Evolutionary conservation across 2,329 filamentous ascomycete genomes (phyloP).

Genomic region (Trichoderma sp.): DNA sequence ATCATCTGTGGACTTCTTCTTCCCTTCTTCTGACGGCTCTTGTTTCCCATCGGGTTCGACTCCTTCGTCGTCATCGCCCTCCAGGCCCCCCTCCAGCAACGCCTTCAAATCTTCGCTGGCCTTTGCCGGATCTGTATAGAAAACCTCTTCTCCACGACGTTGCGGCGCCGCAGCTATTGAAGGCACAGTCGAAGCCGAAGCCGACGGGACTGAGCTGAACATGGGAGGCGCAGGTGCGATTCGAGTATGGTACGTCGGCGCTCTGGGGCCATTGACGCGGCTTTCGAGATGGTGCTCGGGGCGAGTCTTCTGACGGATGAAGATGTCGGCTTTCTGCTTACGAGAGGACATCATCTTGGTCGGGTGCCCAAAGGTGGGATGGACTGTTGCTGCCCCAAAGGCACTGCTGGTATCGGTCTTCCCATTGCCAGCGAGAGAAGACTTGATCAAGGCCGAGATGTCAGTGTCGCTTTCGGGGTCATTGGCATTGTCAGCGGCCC

Average conservation of each 20-base stretch:
- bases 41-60: slow-evolving; percentile 26
- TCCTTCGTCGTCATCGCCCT: slow-evolving; percentile 63
- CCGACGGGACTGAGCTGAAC: slow-evolving; percentile 43
- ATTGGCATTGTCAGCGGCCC: slow-evolving; percentile 36
- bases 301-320: slow-evolving; percentile 52
- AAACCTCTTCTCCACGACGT: slow-evolving; percentile 40
- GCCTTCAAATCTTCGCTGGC: slow-evolving; percentile 77
- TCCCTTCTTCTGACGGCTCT: slow-evolving; percentile 13
- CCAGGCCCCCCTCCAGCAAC: slow-evolving; percentile 76
- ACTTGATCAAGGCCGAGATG: slow-evolving; percentile 33
- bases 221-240: slow-evolving; percentile 46
- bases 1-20: slow-evolving; percentile 26
- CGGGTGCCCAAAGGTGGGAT: slow-evolving; percentile 38
- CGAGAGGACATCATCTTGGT: slow-evolving; percentile 47
- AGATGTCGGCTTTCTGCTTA: slow-evolving; percentile 55
- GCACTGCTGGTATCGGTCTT: slow-evolving; percentile 21
- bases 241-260: slow-evolving; percentile 47
- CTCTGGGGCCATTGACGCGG: slow-evolving; percentile 46
- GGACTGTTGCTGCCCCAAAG: slow-evolving; percentile 23
- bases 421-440: slow-evolving; percentile 28
- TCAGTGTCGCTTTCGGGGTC: slow-evolving; percentile 35
- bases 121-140: slow-evolving; percentile 68
- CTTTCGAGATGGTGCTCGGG: slow-evolving; percentile 57
- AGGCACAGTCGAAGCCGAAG: slow-evolving; percentile 7
- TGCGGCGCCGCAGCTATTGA: slow-evolving; percentile 14